Evolutionary conservation across 257 asterid genomes (phyloP).

Genomic region (Nicotiana paniculata): DNA sequence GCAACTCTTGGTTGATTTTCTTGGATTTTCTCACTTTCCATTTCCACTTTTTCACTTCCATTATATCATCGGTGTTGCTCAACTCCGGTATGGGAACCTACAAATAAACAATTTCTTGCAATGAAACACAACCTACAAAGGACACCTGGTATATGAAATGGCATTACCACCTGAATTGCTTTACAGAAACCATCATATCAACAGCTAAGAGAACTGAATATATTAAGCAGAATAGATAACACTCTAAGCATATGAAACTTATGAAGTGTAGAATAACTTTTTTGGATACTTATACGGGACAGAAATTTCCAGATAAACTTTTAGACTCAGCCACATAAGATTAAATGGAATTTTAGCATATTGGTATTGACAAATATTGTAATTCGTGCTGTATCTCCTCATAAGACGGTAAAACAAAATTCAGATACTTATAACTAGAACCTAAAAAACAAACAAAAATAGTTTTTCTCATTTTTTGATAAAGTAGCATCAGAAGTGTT

Average conservation of each 20-base stretch:
- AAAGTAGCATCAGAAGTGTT: not conserved
- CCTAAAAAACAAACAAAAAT: not conserved
- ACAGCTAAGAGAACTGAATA: not conserved
- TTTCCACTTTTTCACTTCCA: constrained; percentile 70
- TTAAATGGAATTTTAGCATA: not conserved
- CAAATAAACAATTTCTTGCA: constrained; percentile 15
- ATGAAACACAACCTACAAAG: constrained; percentile 16
- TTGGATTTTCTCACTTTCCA: constrained; percentile 74
- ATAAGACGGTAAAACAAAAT: not conserved
- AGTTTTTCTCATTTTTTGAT: not conserved
- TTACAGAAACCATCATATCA: not conserved
- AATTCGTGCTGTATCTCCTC: not conserved
- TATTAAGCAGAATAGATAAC: not conserved
- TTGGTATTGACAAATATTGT: not conserved
- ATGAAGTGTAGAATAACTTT: too few relatives aligned
- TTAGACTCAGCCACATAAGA: not conserved
- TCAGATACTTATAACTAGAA: not conserved
- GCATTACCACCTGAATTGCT: not conserved
- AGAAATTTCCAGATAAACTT: not conserved
- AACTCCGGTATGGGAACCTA: constrained; percentile 82
- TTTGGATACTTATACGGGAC: not conserved
- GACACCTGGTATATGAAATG: not conserved
- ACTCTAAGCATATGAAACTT: not conserved
- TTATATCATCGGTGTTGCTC: constrained; percentile 41
- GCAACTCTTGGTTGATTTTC: constrained; percentile 82